A percentile compares a stretch with the other conserved stretches of the same genome.
Evolutionary conservation across 2,329 filamentous ascomycete species (phyloP).

Genomic region (Penicillium paneum): DNA sequence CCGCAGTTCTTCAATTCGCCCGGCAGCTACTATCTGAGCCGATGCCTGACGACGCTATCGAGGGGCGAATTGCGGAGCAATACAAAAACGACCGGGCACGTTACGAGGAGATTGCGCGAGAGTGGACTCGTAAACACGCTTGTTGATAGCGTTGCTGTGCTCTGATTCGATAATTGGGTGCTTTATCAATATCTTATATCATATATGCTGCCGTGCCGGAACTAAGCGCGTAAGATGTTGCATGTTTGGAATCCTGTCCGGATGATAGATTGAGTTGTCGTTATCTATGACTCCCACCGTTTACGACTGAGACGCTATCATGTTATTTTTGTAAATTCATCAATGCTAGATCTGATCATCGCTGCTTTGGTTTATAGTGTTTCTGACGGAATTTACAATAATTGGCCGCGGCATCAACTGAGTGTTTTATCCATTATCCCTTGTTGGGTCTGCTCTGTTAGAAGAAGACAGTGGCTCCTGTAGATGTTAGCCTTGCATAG

Average conservation of each 20-base stretch:
- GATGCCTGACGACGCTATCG: slow-evolving; percentile 84
- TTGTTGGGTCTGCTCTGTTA: not conserved
- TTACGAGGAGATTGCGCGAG: slow-evolving; percentile 71
- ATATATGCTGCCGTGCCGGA: not conserved
- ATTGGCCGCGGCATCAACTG: not conserved
- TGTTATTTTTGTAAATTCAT: not conserved
- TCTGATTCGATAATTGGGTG: not conserved
- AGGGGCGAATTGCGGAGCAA: slow-evolving; percentile 80
- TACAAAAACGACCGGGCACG: slow-evolving; percentile 64
- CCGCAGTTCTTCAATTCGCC: slow-evolving; percentile 72
- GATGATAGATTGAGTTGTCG: not conserved
- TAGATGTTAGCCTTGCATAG: not conserved
- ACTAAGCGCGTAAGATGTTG: not conserved
- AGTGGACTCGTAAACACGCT: slow-evolving; percentile 74
- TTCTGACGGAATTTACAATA: not conserved
- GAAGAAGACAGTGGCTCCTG: not conserved
- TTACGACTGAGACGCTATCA: slow-evolving; percentile 13
- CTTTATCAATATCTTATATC: not conserved
- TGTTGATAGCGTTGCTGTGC: slow-evolving; percentile 34
- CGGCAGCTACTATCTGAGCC: slow-evolving; percentile 73
- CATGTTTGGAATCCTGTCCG: not conserved
- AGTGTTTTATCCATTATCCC: not conserved
- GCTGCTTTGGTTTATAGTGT: not conserved
- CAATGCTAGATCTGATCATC: not conserved
- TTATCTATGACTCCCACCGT: not conserved